Evolutionary conservation across 352 stramenopile genomes (phyloP).

Genomic region (Paralagenidium karlingii): DNA sequence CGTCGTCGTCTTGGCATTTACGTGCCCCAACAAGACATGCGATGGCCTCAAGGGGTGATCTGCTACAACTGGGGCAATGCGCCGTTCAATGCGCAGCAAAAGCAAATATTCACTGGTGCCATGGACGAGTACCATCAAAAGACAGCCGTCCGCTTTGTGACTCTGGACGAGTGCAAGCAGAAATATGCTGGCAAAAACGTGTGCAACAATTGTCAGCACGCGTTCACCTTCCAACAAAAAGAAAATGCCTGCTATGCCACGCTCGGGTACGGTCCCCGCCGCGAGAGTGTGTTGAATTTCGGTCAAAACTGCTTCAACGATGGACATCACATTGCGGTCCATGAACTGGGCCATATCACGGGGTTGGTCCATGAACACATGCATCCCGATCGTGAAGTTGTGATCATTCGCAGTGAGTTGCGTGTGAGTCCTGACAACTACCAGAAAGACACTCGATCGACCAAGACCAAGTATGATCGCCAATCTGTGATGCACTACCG

Average conservation of each 20-base stretch:
- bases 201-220: slow-evolving; percentile 6
- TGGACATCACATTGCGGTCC: slow-evolving; percentile 1
- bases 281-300: not conserved
- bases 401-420: slow-evolving; percentile 7
- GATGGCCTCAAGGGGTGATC: slow-evolving; percentile 7
- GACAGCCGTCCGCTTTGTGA: slow-evolving; percentile 5
- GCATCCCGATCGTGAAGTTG: slow-evolving; percentile 5
- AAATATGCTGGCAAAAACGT: slow-evolving; percentile 3
- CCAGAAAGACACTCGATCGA: not conserved
- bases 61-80: slow-evolving; percentile 3
- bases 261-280: too few species aligned
- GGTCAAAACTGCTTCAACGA: slow-evolving; percentile 1
- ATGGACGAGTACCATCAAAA: slow-evolving; percentile 6
- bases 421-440: slow-evolving; percentile 6
- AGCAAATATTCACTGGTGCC: slow-evolving; percentile 1
- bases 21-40: not conserved
- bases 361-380: slow-evolving; percentile 9
- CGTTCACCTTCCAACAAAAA: slow-evolving; percentile 1
- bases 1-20: slow-evolving; percentile 1
- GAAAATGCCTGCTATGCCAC: slow-evolving; percentile 5
- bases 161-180: slow-evolving; percentile 2
- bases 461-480: not conserved
- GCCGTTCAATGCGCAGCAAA: slow-evolving; percentile 3
- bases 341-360: slow-evolving; percentile 6
- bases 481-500: slow-evolving; percentile 11